Evolutionary conservation across 495 filamentous ascomycete species (phyloP).

Genomic region (Rhizodiscina lignyota): DNA sequence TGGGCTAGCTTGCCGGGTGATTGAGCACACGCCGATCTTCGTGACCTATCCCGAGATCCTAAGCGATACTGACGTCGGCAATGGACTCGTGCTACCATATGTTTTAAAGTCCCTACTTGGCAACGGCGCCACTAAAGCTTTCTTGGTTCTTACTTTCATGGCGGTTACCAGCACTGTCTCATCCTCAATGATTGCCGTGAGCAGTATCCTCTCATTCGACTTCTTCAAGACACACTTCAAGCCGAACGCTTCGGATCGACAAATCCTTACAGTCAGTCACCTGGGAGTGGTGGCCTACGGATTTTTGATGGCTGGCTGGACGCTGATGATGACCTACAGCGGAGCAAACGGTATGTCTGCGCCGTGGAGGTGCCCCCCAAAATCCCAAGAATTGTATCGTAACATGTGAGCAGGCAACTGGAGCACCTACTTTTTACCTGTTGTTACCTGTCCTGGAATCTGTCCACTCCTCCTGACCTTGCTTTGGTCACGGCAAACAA

Average conservation of each 20-base stretch:
- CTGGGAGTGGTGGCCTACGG: slow-evolving; percentile 29
- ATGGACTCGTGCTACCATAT: slow-evolving; percentile 8
- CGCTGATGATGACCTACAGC: slow-evolving; percentile 13
- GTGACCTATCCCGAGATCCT: slow-evolving; percentile 4
- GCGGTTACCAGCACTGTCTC: slow-evolving; percentile 21
- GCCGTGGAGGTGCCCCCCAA: slow-evolving; percentile 29
- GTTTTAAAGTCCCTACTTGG: slow-evolving; percentile 6
- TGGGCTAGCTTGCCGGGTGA: slow-evolving; percentile 5
- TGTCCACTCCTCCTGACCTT: slow-evolving; percentile 34
- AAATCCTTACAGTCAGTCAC: slow-evolving; percentile 25
- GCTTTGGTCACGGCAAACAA: slow-evolving; percentile 31
- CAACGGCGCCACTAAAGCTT: slow-evolving; percentile 5
- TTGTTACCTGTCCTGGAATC: slow-evolving; percentile 27
- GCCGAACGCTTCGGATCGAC: slow-evolving; percentile 21
- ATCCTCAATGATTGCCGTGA: slow-evolving; percentile 30
- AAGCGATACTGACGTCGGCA: slow-evolving; percentile 4
- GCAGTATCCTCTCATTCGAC: slow-evolving; percentile 29
- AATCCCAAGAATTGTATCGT: too few relatives aligned
- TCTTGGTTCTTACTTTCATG: slow-evolving; percentile 9
- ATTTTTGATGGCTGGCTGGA: slow-evolving; percentile 16
- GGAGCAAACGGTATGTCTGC: slow-evolving; percentile 8
- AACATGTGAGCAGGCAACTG: too few relatives aligned
- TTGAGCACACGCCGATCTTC: slow-evolving; percentile 7
- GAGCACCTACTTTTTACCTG: too few relatives aligned
- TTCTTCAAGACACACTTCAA: slow-evolving; percentile 31